Base-by-base conservation (phyloP, 2,329 filamentous ascomycete species). In the Trichoderma asperellum region DNA sequence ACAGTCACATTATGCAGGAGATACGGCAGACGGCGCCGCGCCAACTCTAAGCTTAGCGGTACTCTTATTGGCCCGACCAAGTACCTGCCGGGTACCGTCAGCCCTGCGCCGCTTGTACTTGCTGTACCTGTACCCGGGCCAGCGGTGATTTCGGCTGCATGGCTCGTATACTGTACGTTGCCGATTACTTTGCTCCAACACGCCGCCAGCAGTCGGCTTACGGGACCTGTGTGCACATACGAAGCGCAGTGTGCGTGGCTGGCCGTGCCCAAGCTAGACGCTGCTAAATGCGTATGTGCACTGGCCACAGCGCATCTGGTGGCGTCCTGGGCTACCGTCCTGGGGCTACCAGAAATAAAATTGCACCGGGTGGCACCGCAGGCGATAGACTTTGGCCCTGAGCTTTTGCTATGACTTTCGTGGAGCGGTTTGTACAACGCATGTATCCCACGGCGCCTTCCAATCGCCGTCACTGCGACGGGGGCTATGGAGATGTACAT, bases 231-330 rank as follows among this genome's bases (percentile, higher is more conserved):
- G 3, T 24, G 24, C 29, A 24, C 35, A 40, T 37, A n/a, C 37
- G 37, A 40, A 40, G 37, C 37, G 34, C 32, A 12, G 2, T 1
- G n/a, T 5, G 11, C 18, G 56, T 68, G 65, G 55, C 65, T 68
- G 21, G 24, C 65, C 56, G 4, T 35, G 64, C 8, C 37, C 52
- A 65, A 65, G 62, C 62, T 47, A 65, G 63, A 24, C 53, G 27
- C 53, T 58, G 63, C 63, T 58, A 47, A 35, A 66, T 49, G 63
- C 53, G 63, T 58, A 49, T 35, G 40, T 58, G 63, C 52, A 65
- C 62, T 65, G 62, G 62, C 62, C 62, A 65, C 52, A 37, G 62
- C 52, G 62, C 56, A 52, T 67, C 64, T 55, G 65, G 65, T 68
- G 65, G 65, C 65, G 65, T 55, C 43, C 57, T 57, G 53, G 40